Base-by-base conservation (phyloP, 2,329 filamentous ascomycete species). In the Neofusicoccum cordaticola region DNA sequence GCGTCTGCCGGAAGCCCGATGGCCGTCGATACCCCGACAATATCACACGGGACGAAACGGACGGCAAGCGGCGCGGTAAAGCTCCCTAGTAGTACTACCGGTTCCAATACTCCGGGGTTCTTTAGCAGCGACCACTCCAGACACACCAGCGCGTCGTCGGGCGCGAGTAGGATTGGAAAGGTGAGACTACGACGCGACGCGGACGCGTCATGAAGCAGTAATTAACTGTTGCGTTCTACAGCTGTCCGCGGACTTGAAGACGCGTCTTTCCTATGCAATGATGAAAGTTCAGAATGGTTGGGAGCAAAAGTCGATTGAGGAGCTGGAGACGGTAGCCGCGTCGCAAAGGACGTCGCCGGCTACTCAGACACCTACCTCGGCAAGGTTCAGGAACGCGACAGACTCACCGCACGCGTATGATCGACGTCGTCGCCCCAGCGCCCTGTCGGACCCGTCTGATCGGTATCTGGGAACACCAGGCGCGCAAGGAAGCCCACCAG, bases 181-280 rank as follows among this genome's bases (percentile, higher is more conserved):
- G 90, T 95, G 83, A 70, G 65, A 65, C 15, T n/a, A 58, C 39
- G 53, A 58, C 47, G 53, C 47, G 48, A 47, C 41, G 56, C 48
- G 39, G 31, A 65, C 64, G 58, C 64, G 58, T 62, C 51, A 41
- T 63, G 39, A 37, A n/a, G 22, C 8, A 60, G 56, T 53, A 39
- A 64, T 51, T 69, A 41, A 72, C 67, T 62, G 60, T 58, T 31
- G 60, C 37, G 47, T 66, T 56, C 67, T 71, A 51, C 74, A 93
- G 90, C 80, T 92, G 62, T 92, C 91, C 45, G 86, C 88, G 63
- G 90, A 94, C 73, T 84, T 98, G 61, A 90, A 89, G 73, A 89
- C 92, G 58, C 90, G 92, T 71, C 84, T 98, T 34, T 92, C 92
- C 6, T 97, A 97, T 77, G 94, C 94, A 68, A 95, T 96, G 85